Evolutionary conservation across 495 filamentous ascomycete genomes (phyloP).

Genomic region (Penicillium silybi): DNA sequence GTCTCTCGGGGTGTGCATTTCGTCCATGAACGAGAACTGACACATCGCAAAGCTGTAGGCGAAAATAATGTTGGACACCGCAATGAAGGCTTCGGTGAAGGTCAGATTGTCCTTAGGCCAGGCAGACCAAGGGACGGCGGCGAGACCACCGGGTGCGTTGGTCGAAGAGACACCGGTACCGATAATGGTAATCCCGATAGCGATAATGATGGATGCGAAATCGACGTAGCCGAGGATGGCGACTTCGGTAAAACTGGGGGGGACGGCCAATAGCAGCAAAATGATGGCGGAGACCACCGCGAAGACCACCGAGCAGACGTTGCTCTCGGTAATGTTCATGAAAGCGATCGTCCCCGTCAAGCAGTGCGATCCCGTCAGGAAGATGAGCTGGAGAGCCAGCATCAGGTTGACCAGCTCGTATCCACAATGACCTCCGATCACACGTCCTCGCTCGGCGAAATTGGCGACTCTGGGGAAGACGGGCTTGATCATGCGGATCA

Average conservation of each 20-base stretch:
- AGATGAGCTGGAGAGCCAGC: constrained; percentile 59
- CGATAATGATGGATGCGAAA: constrained; percentile 60
- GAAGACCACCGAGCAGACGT: constrained; percentile 60
- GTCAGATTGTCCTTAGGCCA: constrained; percentile 30
- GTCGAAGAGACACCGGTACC: constrained; percentile 49
- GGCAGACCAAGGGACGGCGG: constrained; percentile 34
- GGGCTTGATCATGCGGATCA: constrained; percentile 49
- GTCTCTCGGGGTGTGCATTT: constrained; percentile 66
- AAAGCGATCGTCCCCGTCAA: constrained; percentile 68
- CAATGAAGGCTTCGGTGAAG: constrained; percentile 48
- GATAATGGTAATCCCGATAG: constrained; percentile 68
- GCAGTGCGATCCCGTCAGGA: constrained; percentile 68
- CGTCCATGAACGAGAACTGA: constrained; percentile 69
- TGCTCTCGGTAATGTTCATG: constrained; percentile 56
- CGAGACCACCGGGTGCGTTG: constrained; percentile 29
- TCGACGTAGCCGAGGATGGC: constrained; percentile 60
- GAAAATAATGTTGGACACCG: constrained; percentile 68
- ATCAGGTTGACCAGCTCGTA: constrained; percentile 59
- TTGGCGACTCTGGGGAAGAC: constrained; percentile 59
- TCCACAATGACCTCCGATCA: constrained; percentile 60
- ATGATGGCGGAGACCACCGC: constrained; percentile 59
- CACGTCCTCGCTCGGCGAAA: constrained; percentile 60
- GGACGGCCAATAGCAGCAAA: constrained; percentile 57
- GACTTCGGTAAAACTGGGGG: constrained; percentile 49
- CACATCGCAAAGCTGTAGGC: constrained; percentile 61